Evolutionary conservation across 768 basidiomycete genomes (phyloP).

Genomic region (Clitopilus hobsonii): DNA sequence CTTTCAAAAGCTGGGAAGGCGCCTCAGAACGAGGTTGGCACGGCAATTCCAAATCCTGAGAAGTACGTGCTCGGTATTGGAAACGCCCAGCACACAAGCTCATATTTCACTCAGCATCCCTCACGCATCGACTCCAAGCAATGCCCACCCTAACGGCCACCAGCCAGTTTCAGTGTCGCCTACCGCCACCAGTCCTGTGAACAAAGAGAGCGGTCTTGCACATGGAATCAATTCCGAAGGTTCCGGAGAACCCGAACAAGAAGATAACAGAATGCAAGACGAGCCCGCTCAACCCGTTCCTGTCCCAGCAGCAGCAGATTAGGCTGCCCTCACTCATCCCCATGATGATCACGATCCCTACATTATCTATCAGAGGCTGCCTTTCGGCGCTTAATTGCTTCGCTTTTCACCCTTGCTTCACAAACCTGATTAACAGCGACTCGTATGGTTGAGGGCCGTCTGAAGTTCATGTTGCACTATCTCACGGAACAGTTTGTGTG

Average conservation of each 20-base stretch:
- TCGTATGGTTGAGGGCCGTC: slow-evolving; percentile 13
- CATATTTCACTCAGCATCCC: slow-evolving; percentile 63
- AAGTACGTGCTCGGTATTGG: slow-evolving; percentile 52
- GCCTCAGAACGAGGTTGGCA: slow-evolving; percentile 87
- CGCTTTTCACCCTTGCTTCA: background rate
- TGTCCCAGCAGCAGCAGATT: background rate
- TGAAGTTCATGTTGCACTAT: slow-evolving; percentile 27
- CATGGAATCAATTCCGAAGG: slow-evolving; percentile 21
- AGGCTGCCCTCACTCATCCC: background rate
- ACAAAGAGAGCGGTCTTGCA: slow-evolving; percentile 55
- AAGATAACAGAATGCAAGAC: background rate
- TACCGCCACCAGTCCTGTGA: slow-evolving; percentile 60
- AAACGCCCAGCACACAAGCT: slow-evolving; percentile 7
- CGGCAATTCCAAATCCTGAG: slow-evolving; percentile 97
- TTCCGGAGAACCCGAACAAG: background rate
- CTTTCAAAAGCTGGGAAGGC: slow-evolving; percentile 91
- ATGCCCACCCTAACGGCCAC: slow-evolving; percentile 43
- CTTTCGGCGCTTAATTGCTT: slow-evolving; percentile 10
- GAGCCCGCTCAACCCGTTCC: background rate
- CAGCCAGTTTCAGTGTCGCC: slow-evolving; percentile 68
- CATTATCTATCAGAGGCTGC: background rate
- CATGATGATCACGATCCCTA: background rate
- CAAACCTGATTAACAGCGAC: background rate
- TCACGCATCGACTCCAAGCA: slow-evolving; percentile 72
- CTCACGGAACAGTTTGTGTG: slow-evolving; percentile 29